phyloP scores from a whole-genome alignment of 129 eudicot genomes.

The Sambucus nigra region DNA sequence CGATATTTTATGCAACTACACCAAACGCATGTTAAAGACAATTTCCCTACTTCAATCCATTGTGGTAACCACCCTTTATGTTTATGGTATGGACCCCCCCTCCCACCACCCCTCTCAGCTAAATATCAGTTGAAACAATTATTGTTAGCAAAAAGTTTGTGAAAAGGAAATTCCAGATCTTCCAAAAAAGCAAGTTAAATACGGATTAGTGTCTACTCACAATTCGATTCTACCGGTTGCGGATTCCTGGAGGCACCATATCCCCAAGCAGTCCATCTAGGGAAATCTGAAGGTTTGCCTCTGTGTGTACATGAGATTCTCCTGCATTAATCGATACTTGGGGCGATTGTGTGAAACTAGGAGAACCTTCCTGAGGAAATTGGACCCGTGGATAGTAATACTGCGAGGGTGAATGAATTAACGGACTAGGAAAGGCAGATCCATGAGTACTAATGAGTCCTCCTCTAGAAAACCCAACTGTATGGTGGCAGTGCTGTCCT shows the following conservation, averaged over 20 bases:
- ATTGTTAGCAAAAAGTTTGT: too few relatives aligned
- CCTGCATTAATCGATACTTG: constrained; percentile 13
- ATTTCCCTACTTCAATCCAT: too few relatives aligned
- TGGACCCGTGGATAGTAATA: constrained; percentile 20
- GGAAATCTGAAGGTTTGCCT: constrained; percentile 16
- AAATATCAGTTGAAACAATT: too few relatives aligned
- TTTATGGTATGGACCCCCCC: too few relatives aligned
- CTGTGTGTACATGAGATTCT: constrained; percentile 12
- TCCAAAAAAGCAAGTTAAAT: too few relatives aligned
- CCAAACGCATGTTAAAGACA: too few relatives aligned
- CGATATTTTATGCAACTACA: too few relatives aligned
- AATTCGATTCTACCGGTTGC: constrained; percentile 18
- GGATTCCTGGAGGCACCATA: constrained; percentile 56
- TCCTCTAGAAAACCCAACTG: constrained; percentile 66
- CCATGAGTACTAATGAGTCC: constrained; percentile 32
- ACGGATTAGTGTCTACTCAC: constrained; percentile 12
- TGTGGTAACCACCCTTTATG: too few relatives aligned
- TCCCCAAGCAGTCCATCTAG: constrained; percentile 76
- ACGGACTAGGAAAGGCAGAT: constrained; percentile 32
- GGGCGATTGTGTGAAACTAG: constrained; percentile 13
- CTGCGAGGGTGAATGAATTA: constrained; percentile 24
- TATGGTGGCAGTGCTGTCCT: constrained; percentile 89
- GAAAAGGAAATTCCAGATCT: too few relatives aligned
- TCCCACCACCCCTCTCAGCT: too few relatives aligned
- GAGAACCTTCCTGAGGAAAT: constrained; percentile 26